Base-by-base conservation (phyloP, 768 basidiomycete species). In the Rickenella mellea region DNA sequence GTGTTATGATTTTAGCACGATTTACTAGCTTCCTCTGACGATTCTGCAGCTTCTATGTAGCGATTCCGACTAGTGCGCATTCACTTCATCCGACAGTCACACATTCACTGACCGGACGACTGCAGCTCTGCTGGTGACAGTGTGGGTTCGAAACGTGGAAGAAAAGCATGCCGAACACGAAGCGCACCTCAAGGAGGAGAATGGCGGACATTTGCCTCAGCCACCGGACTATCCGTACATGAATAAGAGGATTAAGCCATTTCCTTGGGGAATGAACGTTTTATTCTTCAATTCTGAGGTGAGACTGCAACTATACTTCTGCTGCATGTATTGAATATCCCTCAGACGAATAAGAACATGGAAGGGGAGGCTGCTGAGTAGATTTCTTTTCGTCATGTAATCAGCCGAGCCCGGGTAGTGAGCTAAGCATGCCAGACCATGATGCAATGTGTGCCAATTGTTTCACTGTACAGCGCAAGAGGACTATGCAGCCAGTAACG, bases 221-320 rank as follows among this genome's bases (percentile, higher is more conserved):
- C 61, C 69, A 22, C 84, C 87, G 31, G 65, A 64, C n/a, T 91
- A 78, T 54, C 75, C 85, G 31, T 86, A 81, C 67, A 53, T 91
- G 61, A 88, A 89, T 67, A 74, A 68, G 53, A 70, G 88, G 46
- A 58, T 59, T 45, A 87, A 85, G 61, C 83, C 87, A 29, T 91
- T 73, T 71, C 88, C 88, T 15, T 91, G 88, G 88, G 88, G 88
- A 19, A 61, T 51, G 52, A 91, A 91, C 74, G 72, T 74, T 11
- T 71, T 91, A 14, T 91, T 91, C 71, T 91, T 73, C 68, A 90
- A 87, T 58, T 60, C 77, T 39, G 68, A 75, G 51, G 87, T 84
- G 57, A 35, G 78, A 55, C n/a, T 38, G 6, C 33, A 17, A 17
- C 4, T 22, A 3, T 36, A 17, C 9, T n/a, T n/a, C n/a, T n/a